Evolutionary conservation across 2,329 filamentous ascomycete species (phyloP), one percentile per base, ranked within the genome.

Genomic region (Microdochium paspali): DNA sequence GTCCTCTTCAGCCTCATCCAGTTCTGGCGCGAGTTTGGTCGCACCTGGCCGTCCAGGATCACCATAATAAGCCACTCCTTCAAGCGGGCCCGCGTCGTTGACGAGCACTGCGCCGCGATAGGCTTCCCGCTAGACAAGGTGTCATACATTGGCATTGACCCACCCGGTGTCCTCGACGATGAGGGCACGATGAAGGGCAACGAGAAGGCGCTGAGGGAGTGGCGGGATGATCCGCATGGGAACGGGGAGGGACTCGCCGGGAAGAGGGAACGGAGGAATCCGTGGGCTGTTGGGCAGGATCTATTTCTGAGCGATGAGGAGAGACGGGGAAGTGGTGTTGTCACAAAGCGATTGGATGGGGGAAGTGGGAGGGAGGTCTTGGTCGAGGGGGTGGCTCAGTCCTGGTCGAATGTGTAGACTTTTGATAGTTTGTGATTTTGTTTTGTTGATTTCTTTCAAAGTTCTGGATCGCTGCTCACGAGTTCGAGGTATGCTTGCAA

Each of bases 11-110:
- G 84, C 12, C 69, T 95, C 2, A 56, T 71, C 15, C 60, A 66
- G 30, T 80, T 79, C 57, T 71, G 84, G 52, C 69, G 72, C 3
- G 79, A 76, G 50, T 66, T 67, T 51, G 51, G 59, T 31, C 55
- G 61, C 6, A 28, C 28, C 10, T 88, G 82, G 73, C 84, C 85
- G 0, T 45, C 47, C 1, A 66, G 63, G 4, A 58, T 89, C 15
- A 85, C 79, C 18, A 69, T 89, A 20, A 69, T 89, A 35, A 84
- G 81, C 54, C 84, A 88, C 58, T 77, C 66, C 5, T 90, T 90
- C 65, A 90, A 90, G 62, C 68, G 71, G 15, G 60, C 65, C 9
- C 73, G 85, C 1, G 77, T 88, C 23, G 63, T 84, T 45, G 73
- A 82, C 25, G 71, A 76, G 2, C 85, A 90, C 66, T 79, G 82